phyloP scores from a whole-genome alignment of 257 asterid genomes.

The Lycium barbarum region DNA sequence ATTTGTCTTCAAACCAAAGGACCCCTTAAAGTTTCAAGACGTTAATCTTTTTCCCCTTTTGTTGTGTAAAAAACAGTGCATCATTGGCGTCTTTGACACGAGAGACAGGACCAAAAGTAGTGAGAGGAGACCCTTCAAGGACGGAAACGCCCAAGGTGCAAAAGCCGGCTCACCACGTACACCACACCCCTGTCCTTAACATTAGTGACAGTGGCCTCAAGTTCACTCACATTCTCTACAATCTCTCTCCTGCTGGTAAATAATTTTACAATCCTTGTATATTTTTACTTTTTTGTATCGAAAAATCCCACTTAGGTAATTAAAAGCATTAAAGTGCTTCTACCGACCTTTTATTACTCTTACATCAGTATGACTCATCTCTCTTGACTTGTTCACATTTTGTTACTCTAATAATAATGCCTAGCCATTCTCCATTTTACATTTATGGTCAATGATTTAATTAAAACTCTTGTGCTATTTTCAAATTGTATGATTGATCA shows the following conservation, averaged over 20 bases:
- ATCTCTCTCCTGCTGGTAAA: conserved; percentile 92
- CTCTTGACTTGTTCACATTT: neutral
- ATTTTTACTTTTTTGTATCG: too few relatives aligned
- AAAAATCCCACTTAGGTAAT: too few relatives aligned
- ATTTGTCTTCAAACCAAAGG: too few relatives aligned
- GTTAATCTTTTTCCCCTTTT: neutral
- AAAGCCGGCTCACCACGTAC: conserved; percentile 43
- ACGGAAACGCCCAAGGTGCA: conserved; percentile 65
- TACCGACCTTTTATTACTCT: too few relatives aligned
- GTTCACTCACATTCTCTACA: conserved; percentile 91
- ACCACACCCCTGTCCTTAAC: conserved; percentile 51
- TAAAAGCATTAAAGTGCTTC: too few relatives aligned
- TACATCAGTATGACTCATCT: neutral
- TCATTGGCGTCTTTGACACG: conserved; percentile 90
- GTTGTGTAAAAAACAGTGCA: conserved; percentile 49
- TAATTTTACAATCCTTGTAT: neutral
- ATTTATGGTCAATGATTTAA: neutral
- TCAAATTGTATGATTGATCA: neutral
- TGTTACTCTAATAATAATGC: neutral
- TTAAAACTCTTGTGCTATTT: neutral
- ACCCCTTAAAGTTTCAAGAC: too few relatives aligned
- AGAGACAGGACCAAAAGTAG: conserved; percentile 92
- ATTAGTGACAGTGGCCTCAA: conserved; percentile 79
- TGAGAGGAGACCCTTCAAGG: conserved; percentile 82
- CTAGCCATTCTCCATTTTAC: neutral